phyloP scores from a whole-genome alignment of 2,329 filamentous ascomycete genomes.

The Phialocephala subalpina region DNA sequence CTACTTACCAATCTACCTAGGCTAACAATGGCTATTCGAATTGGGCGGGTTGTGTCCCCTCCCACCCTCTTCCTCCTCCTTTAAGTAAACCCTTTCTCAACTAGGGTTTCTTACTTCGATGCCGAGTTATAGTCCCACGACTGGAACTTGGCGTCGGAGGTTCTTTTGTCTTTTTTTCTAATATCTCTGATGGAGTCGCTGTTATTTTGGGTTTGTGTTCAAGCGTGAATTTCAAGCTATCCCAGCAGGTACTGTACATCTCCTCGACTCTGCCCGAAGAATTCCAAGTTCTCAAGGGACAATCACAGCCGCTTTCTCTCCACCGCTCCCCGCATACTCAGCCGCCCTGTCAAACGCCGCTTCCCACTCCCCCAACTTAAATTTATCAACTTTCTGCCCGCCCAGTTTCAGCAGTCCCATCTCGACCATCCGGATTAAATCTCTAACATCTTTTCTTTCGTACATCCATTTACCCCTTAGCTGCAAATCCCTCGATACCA shows the following conservation, averaged over 20 bases:
- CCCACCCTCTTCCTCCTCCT: too few species aligned
- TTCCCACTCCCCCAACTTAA: slow-evolving; percentile 26
- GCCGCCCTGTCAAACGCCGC: slow-evolving; percentile 21
- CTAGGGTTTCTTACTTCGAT: too few species aligned
- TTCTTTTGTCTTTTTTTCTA: too few species aligned
- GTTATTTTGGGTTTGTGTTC: too few species aligned
- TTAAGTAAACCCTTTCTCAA: too few species aligned
- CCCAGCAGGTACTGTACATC: background rate
- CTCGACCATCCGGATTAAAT: slow-evolving; percentile 52
- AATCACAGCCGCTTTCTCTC: slow-evolving; percentile 33
- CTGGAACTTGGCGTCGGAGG: too few species aligned
- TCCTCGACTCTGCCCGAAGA: background rate
- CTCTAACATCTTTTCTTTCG: slow-evolving; percentile 47
- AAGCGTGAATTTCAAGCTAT: background rate
- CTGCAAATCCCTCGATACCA: slow-evolving; percentile 46
- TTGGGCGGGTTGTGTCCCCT: too few species aligned
- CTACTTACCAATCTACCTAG: too few species aligned
- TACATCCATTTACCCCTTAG: slow-evolving; percentile 56
- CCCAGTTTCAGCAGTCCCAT: slow-evolving; percentile 32
- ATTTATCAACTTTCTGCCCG: slow-evolving; percentile 16
- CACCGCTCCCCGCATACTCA: slow-evolving; percentile 21
- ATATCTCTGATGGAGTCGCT: too few species aligned
- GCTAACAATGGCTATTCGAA: too few species aligned
- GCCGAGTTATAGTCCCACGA: too few species aligned
- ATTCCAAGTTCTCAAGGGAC: background rate